phyloP scores from a whole-genome alignment of 352 stramenopile genomes.

The Phytophthora tentaculata region DNA sequence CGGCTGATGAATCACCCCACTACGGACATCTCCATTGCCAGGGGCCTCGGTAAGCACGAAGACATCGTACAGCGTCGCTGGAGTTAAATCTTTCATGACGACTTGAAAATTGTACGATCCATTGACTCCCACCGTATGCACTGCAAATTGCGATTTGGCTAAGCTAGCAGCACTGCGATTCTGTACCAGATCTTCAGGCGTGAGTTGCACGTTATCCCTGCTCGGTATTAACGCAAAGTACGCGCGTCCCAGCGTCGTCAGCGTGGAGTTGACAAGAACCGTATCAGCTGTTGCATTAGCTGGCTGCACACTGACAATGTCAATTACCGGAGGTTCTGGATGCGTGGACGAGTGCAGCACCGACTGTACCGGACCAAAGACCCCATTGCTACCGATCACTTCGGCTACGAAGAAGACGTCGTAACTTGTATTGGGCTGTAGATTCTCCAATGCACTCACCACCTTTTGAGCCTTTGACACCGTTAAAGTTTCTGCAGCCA shows the following conservation, averaged over 20 bases:
- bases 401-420: conserved; percentile 87
- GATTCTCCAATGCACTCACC: conserved; percentile 44
- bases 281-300: conserved; percentile 47
- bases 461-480: conserved; percentile 61
- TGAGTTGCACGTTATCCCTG: conserved; percentile 14
- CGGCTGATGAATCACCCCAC: conserved; percentile 35
- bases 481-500: conserved; percentile 50
- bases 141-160: conserved; percentile 33
- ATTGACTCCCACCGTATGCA: conserved; percentile 38
- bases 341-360: conserved; percentile 67
- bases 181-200: conserved; percentile 32
- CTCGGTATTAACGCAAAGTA: conserved; percentile 63
- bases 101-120: conserved; percentile 35
- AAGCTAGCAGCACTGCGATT: conserved; percentile 28
- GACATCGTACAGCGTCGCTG: conserved; percentile 68
- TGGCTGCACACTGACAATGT: conserved; percentile 17
- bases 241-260: conserved; percentile 48
- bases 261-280: conserved; percentile 39
- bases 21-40: conserved; percentile 58
- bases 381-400: conserved; percentile 77
- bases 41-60: conserved; percentile 62
- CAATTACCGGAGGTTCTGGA: conserved; percentile 50
- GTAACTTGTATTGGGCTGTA: conserved; percentile 73
- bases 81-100: conserved; percentile 32
- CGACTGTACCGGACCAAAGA: conserved; percentile 75